phyloP scores from a whole-genome alignment of 2,329 filamentous ascomycete species.

The Venturia aucupariae region DNA sequence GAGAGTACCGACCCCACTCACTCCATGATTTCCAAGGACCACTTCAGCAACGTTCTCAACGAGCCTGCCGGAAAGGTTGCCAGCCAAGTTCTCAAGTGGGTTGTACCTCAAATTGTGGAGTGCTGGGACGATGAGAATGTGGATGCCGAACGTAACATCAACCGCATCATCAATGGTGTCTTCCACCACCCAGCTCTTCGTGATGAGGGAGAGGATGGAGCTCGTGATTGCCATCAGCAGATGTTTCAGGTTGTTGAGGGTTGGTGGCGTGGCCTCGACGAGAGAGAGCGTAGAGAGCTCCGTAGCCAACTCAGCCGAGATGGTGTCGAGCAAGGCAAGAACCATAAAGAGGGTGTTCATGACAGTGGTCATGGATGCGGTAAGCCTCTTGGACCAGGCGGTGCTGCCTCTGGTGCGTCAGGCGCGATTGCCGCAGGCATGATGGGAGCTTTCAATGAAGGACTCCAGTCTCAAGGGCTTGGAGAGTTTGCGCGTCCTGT shows the following conservation, averaged over 20 bases:
- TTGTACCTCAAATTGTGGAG: conserved; percentile 78
- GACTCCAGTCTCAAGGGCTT: conserved; percentile 15
- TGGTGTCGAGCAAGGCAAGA: conserved; percentile 67
- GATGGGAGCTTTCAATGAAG: conserved; percentile 24
- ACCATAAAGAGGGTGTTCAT: conserved; percentile 77
- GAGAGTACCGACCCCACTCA: conserved; percentile 73
- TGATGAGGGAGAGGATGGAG: conserved; percentile 58
- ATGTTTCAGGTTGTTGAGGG: conserved; percentile 75
- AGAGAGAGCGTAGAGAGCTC: conserved; percentile 55
- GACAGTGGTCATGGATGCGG: conserved; percentile 82
- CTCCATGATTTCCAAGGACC: conserved; percentile 92
- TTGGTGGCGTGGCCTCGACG: conserved; percentile 68
- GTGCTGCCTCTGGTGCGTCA: conserved; percentile 36
- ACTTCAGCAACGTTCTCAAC: conserved; percentile 84
- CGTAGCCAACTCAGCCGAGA: conserved; percentile 66
- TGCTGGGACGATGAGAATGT: conserved; percentile 71
- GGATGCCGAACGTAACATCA: conserved; percentile 61
- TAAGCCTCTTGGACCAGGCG: conserved; percentile 62
- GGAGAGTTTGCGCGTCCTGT: conserved; percentile 15
- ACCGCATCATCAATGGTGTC: conserved; percentile 70
- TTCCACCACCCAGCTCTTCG: conserved; percentile 83
- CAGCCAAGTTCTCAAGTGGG: conserved; percentile 70
- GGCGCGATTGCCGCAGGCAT: conserved; percentile 33
- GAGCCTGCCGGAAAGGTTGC: conserved; percentile 79
- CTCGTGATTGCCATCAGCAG: conserved; percentile 58